These are phyloP conservation scores for Thuja plicata DNA, from an alignment of 83 land plant genomes.

Conservation along the genomic window DNA sequence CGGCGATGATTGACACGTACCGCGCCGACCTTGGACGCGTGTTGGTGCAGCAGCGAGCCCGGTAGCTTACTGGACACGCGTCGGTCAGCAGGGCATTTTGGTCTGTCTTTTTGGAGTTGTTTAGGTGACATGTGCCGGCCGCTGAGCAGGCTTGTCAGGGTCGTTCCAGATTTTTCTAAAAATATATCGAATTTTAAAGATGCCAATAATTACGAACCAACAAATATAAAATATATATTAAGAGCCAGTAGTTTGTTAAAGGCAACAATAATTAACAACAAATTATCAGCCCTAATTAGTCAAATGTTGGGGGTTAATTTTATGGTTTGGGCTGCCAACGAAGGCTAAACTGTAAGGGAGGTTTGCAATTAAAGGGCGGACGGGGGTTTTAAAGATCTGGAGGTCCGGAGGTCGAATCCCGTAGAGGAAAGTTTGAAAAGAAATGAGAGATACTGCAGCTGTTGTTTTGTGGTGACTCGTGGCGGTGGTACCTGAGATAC, in stretches of 20 bases:
- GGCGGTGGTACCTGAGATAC: neutral
- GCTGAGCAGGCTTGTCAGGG: conserved; percentile 15
- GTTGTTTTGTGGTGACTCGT: conserved; percentile 9
- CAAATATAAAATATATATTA: neutral
- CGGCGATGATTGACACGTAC: neutral
- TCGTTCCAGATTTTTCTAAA: conserved; percentile 18
- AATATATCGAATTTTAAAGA: conserved; percentile 12
- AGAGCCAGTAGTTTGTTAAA: neutral
- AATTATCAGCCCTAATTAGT: neutral
- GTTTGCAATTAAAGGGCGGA: neutral
- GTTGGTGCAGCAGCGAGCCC: neutral
- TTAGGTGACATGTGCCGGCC: conserved; percentile 14
- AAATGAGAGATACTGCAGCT: neutral
- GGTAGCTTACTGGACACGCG: neutral
- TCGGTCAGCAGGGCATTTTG: neutral
- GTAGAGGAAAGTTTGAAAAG: neutral
- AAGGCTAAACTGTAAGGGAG: neutral
- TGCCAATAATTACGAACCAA: conserved; percentile 15
- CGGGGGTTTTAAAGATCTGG: neutral
- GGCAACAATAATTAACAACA: neutral
- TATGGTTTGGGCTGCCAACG: neutral
- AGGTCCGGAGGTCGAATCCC: neutral
- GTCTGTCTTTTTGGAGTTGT: conserved; percentile 9
- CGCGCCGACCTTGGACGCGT: neutral
- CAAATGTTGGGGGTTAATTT: neutral